Evolutionary conservation across 768 basidiomycete genomes (phyloP), one percentile per base, ranked within the genome.

Genomic region (Leccinum olivaceopallidum): DNA sequence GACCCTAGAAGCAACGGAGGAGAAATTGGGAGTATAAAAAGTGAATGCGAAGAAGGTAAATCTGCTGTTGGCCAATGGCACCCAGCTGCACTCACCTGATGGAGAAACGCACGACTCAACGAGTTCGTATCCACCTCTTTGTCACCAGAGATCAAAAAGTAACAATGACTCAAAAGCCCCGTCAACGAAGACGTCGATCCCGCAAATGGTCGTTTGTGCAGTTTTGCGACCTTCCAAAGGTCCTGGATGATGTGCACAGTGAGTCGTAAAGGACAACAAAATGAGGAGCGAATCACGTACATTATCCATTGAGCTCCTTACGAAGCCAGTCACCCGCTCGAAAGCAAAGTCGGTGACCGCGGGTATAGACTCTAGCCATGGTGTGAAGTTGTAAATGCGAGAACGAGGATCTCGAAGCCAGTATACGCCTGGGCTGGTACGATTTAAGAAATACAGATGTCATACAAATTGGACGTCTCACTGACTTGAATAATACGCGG

Each of bases 141-240:
- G 63, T 88, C 82, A 20, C 83, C 83, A 24, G 92, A 94, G 5
- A 97, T 78, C 18, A 94, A 80, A 69, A 94, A 93, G 71, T 97
- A 98, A 18, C 96, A 85, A 53, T 98, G 94, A 49, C 85, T 81
- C 48, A 97, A 79, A 67, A 95, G 85, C 37, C 90, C 87, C 0
- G 93, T 88, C 55, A 97, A 73, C 1, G 93, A 94, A 8, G 94
- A 96, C 0, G 95, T 98, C 4, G 93, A 95, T 4, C 95, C 96
- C 2, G 84, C 84, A 70, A 91, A 97, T 28, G 68, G 78, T 48
- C 83, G 82, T 0, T 80, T 74, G 61, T 91, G 79, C 48, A 76
- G 72, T 64, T 81, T 78, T 2, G 90, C 89, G 14, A 96, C 75
- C 10, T 68, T 66, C 61, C 79, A 78, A 10, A 96, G 75, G 59